phyloP scores from a whole-genome alignment of 495 filamentous ascomycete genomes.

The Neurospora sp. region DNA sequence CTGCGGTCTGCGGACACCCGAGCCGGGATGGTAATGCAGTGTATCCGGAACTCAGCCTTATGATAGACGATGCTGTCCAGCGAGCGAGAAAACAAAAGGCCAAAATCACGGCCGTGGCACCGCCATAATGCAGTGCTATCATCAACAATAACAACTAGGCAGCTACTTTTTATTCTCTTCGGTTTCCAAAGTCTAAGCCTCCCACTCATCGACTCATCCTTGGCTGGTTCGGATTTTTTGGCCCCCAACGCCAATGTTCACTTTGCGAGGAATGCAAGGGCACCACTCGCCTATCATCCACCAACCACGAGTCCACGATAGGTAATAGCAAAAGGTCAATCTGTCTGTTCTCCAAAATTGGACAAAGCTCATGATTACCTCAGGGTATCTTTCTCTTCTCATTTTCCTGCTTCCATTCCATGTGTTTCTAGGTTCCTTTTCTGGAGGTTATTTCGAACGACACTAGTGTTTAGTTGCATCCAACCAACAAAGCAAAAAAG shows the following conservation, averaged over 20 bases:
- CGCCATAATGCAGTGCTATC: not conserved
- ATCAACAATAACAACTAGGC: not conserved
- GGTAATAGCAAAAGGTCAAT: not conserved
- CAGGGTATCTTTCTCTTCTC: not conserved
- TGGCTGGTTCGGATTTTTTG: not conserved
- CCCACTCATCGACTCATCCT: not conserved
- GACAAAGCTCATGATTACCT: not conserved
- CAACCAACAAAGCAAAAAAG: not conserved
- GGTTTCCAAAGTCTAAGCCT: not conserved
- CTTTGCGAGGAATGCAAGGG: not conserved
- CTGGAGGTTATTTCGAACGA: not conserved
- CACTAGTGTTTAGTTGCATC: not conserved
- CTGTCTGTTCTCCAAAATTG: not conserved
- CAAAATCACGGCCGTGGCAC: not conserved
- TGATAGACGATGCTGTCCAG: not conserved
- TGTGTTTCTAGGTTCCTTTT: not conserved
- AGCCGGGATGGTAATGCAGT: not conserved
- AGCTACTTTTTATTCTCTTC: not conserved
- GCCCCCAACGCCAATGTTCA: not conserved
- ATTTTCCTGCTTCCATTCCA: not conserved
- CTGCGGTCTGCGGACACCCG: not conserved
- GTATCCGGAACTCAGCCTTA: not conserved
- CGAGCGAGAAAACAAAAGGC: not conserved
- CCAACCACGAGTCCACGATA: not conserved
- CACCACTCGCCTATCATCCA: not conserved